Conservation (phyloP, 352 stramenopile species). For the Globisporangium emineosum region DNA sequence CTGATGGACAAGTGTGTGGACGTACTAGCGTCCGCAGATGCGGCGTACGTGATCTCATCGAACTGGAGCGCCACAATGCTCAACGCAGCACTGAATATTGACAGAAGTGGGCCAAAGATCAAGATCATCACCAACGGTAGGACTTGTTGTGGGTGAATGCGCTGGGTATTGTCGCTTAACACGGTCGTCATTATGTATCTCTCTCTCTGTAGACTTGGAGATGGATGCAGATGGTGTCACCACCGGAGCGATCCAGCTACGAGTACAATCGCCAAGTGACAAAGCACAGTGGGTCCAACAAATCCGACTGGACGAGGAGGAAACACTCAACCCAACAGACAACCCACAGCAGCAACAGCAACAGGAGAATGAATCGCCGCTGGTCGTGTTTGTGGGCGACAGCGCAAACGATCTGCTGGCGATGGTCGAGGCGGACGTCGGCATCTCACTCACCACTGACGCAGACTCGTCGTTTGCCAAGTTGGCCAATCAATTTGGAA, state of each 20-base stretch:
- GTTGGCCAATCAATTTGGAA: constrained; percentile 32
- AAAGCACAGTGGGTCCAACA: constrained; percentile 39
- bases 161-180: background rate
- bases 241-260: constrained; percentile 50
- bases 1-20: constrained; percentile 33
- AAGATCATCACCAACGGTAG: constrained; percentile 58
- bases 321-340: background rate
- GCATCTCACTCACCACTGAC: constrained; percentile 32
- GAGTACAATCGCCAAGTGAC: constrained; percentile 52
- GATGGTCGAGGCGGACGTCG: constrained; percentile 60
- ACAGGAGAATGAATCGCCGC: background rate
- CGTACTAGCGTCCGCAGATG: constrained; percentile 20
- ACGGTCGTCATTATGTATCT: background rate
- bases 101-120: background rate
- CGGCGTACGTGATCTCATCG: constrained; percentile 46
- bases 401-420: constrained; percentile 65
- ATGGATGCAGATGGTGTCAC: constrained; percentile 34
- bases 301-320: constrained; percentile 1
- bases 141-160: background rate
- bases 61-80: constrained; percentile 69
- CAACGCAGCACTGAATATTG: constrained; percentile 20
- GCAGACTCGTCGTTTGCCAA: constrained; percentile 19
- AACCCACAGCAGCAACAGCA: background rate
- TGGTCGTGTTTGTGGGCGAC: constrained; percentile 62
- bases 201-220: constrained; percentile 35